Evolutionary conservation across 2,329 filamentous ascomycete species (phyloP).

Genomic region (Dactylellina sp.): DNA sequence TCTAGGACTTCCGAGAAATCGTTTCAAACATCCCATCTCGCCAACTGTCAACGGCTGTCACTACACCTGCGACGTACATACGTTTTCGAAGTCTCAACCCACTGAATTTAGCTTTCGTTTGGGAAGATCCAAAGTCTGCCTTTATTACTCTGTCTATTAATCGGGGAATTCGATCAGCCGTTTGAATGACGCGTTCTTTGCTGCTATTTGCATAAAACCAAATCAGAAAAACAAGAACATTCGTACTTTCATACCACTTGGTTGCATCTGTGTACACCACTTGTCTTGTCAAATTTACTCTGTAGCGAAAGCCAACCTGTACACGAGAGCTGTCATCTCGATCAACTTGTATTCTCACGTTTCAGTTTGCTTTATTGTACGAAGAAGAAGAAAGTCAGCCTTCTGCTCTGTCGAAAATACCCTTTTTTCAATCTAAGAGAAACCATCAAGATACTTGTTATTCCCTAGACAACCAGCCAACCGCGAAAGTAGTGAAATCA

Average conservation of each 20-base stretch:
- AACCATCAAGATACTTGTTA: conserved; percentile 55
- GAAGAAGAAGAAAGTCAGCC: conserved; percentile 52
- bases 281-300: conserved; percentile 25
- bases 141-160: conserved; percentile 22
- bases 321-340: conserved; percentile 47
- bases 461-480: conserved; percentile 56
- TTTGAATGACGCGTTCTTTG: conserved; percentile 52
- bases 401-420: conserved; percentile 56
- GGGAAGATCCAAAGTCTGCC: conserved; percentile 20
- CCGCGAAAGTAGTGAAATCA: conserved; percentile 56
- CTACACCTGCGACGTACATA: neutral
- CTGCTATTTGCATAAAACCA: conserved; percentile 24
- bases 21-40: conserved; percentile 22
- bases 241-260: conserved; percentile 26
- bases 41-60: conserved; percentile 6
- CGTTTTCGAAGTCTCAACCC: conserved; percentile 39
- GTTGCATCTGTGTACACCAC: conserved; percentile 25
- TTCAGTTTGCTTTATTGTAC: conserved; percentile 45
- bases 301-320: conserved; percentile 47
- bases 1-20: conserved; percentile 54
- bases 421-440: conserved; percentile 57
- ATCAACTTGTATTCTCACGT: conserved; percentile 42
- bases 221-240: conserved; percentile 40
- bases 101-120: conserved; percentile 53
- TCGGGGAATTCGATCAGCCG: conserved; percentile 35